phyloP scores from a whole-genome alignment of 2,329 filamentous ascomycete genomes.

The Arachnomyces sp. region DNA sequence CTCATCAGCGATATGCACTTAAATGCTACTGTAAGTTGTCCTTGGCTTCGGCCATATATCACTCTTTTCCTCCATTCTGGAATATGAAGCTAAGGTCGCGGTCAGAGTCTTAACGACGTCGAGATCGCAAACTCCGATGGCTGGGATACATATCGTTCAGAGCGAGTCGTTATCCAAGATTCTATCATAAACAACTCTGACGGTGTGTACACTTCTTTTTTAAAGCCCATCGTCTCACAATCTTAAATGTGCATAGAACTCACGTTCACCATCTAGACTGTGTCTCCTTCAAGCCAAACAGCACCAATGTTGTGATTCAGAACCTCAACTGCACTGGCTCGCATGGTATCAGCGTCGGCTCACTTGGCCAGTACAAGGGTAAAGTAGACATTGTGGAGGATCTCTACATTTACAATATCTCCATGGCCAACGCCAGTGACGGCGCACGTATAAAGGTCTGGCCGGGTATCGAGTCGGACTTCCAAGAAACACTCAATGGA shows the following conservation, averaged over 20 bases:
- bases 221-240: background rate
- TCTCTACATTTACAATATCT: conserved; percentile 56
- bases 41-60: conserved; percentile 23
- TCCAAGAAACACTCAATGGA: conserved; percentile 56
- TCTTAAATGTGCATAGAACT: conserved; percentile 3
- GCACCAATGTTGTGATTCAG: conserved; percentile 60
- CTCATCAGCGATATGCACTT: conserved; percentile 58
- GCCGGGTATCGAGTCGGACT: conserved; percentile 50
- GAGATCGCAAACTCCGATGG: background rate
- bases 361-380: conserved; percentile 58
- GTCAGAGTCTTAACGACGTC: background rate
- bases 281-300: conserved; percentile 68
- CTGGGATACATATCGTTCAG: conserved; percentile 46
- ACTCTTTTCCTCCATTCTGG: background rate
- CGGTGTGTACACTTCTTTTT: conserved; percentile 25
- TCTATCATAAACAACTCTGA: conserved; percentile 59
- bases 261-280: conserved; percentile 43
- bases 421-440: conserved; percentile 54
- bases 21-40: too few species aligned
- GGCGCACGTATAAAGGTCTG: conserved; percentile 69
- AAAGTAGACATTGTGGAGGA: conserved; percentile 62
- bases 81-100: background rate
- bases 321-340: conserved; percentile 61
- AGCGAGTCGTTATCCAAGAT: conserved; percentile 59
- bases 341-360: conserved; percentile 67